Conservation (phyloP, 176 grass and related monocot genomes). For the Pharus latifolius region DNA sequence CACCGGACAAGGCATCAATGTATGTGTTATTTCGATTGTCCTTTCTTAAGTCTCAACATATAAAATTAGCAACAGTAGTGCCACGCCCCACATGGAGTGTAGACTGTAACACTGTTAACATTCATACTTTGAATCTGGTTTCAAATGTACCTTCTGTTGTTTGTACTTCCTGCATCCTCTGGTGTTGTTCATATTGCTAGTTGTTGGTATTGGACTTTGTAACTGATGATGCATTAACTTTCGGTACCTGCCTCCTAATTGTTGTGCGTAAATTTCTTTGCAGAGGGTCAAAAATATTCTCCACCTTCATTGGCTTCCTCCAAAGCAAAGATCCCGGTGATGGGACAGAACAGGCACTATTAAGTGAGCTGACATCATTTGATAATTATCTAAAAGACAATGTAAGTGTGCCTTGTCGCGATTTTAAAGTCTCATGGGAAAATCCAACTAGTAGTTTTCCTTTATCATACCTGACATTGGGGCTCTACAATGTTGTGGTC, state of each 20-base stretch:
- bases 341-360: slow-evolving; percentile 64
- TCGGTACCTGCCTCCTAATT: background rate
- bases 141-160: background rate
- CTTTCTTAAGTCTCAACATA: background rate
- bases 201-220: background rate
- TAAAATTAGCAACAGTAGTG: background rate
- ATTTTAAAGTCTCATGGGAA: background rate
- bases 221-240: background rate
- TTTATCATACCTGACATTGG: background rate
- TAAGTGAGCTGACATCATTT: slow-evolving; percentile 53
- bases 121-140: background rate
- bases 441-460: background rate
- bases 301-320: slow-evolving; percentile 79
- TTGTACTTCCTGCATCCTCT: background rate
- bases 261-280: slow-evolving; percentile 1
- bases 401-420: slow-evolving; percentile 33
- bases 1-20: slow-evolving; percentile 64
- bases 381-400: slow-evolving; percentile 77
- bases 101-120: background rate
- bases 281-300: slow-evolving; percentile 91
- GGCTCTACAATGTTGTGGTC: background rate
- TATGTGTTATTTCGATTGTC: slow-evolving; percentile 28
- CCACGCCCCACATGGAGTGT: background rate
- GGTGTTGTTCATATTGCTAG: background rate
- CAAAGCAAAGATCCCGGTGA: slow-evolving; percentile 81